A percentile compares a stretch with the other conserved stretches of the same genome.
Evolutionary conservation across 768 basidiomycete species (phyloP).

Genomic region (Podaxis sp.): DNA sequence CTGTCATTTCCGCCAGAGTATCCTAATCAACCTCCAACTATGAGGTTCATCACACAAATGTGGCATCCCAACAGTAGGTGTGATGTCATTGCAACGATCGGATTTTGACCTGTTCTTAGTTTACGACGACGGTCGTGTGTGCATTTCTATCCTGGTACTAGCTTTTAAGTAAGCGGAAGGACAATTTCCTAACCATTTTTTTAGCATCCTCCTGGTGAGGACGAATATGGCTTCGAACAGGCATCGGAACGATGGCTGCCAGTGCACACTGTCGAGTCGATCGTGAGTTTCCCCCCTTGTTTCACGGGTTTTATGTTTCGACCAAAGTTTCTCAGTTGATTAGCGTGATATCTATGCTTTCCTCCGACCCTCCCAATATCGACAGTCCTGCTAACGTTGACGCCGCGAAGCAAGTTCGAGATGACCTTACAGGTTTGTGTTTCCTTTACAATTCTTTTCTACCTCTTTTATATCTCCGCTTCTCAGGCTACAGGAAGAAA

Average conservation of each 20-base stretch:
- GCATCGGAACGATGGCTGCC: constrained; percentile 98
- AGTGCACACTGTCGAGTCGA: constrained; percentile 95
- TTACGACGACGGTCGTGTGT: constrained; percentile 90
- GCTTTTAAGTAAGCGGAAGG: background rate
- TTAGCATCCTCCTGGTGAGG: constrained; percentile 93
- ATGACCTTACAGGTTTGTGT: constrained; percentile 54
- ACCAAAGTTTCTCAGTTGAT: constrained; percentile 59
- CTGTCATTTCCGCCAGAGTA: constrained; percentile 89
- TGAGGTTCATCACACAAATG: constrained; percentile 93
- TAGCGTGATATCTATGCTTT: constrained; percentile 94
- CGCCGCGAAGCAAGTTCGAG: constrained; percentile 86
- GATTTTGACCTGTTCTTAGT: constrained; percentile 48
- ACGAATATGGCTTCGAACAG: constrained; percentile 96
- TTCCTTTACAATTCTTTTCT: background rate
- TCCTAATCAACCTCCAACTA: constrained; percentile 90
- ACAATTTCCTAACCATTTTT: constrained; percentile 12
- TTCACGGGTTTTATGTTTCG: constrained; percentile 14
- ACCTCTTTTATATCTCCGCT: constrained; percentile 10
- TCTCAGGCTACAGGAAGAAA: constrained; percentile 89
- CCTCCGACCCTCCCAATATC: constrained; percentile 86
- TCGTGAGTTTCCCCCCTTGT: constrained; percentile 50
- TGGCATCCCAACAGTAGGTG: constrained; percentile 96
- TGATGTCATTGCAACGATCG: background rate
- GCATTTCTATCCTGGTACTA: constrained; percentile 90
- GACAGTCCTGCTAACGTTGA: constrained; percentile 97